A percentile compares a stretch with the other conserved stretches of the same genome.
Conservation (phyloP, 106 monocot species). For the Gastrodia elata region DNA sequence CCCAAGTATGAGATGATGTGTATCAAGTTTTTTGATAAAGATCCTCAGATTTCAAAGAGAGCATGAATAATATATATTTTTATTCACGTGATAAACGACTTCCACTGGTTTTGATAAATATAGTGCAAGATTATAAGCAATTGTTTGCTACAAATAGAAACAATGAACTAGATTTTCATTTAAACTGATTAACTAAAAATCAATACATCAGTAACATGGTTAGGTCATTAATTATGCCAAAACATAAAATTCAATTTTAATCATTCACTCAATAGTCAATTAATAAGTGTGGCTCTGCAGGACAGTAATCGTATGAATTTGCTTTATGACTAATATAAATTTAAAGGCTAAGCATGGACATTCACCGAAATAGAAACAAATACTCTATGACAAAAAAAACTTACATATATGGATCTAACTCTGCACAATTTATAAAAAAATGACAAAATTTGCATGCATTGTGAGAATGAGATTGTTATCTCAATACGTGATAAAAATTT, state of each 20-base stretch:
- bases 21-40: too few relatives aligned
- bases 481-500: slow-evolving; percentile 1
- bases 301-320: background rate
- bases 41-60: too few relatives aligned
- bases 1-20: too few relatives aligned
- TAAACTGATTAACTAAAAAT: too few relatives aligned
- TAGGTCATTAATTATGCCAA: background rate
- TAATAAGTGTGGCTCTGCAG: background rate
- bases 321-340: background rate
- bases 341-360: background rate
- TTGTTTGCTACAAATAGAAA: too few relatives aligned
- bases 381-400: background rate
- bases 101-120: too few relatives aligned
- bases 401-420: background rate
- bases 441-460: background rate
- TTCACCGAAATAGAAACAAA: background rate
- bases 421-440: background rate
- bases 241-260: background rate
- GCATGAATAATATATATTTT: too few relatives aligned
- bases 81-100: too few relatives aligned
- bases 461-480: slow-evolving; percentile 1
- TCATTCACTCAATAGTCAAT: too few relatives aligned
- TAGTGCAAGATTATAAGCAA: too few relatives aligned
- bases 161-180: too few relatives aligned
- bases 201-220: background rate